phyloP scores from a whole-genome alignment of 495 filamentous ascomycete genomes.

The Penicillium canescens region DNA sequence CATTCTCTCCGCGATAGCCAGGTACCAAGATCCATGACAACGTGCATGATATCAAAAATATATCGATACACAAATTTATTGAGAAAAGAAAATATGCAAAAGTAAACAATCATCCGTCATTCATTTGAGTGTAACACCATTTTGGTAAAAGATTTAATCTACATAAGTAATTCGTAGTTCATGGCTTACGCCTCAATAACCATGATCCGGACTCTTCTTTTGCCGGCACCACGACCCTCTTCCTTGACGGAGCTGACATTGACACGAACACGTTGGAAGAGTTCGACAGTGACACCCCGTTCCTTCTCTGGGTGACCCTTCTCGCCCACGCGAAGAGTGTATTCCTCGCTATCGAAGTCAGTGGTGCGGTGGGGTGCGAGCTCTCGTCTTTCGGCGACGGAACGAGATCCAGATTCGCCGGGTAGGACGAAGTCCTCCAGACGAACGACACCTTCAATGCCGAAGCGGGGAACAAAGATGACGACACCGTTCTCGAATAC shows the following conservation, averaged over 20 bases:
- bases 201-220: conserved; percentile 63
- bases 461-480: conserved; percentile 92
- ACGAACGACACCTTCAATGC: conserved; percentile 88
- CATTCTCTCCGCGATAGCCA: too few species aligned
- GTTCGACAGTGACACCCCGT: conserved; percentile 61
- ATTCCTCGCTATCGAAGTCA: conserved; percentile 80
- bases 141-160: conserved; percentile 4
- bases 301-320: conserved; percentile 49
- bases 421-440: conserved; percentile 76
- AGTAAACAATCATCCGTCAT: conserved; percentile 1
- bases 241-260: conserved; percentile 90
- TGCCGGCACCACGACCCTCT: conserved; percentile 76
- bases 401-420: conserved; percentile 52
- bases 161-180: conserved; percentile 6
- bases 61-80: not conserved
- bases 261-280: conserved; percentile 89
- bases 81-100: conserved; percentile 1
- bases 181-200: conserved; percentile 27
- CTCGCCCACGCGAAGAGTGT: conserved; percentile 60
- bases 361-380: conserved; percentile 55
- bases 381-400: conserved; percentile 39
- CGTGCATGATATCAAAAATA: too few species aligned
- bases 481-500: conserved; percentile 97
- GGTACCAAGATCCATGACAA: too few species aligned
- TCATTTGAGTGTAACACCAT: conserved; percentile 4